Evolutionary conservation across 176 grass and related monocot genomes (phyloP).

Genomic region (Paspalum notatum): DNA sequence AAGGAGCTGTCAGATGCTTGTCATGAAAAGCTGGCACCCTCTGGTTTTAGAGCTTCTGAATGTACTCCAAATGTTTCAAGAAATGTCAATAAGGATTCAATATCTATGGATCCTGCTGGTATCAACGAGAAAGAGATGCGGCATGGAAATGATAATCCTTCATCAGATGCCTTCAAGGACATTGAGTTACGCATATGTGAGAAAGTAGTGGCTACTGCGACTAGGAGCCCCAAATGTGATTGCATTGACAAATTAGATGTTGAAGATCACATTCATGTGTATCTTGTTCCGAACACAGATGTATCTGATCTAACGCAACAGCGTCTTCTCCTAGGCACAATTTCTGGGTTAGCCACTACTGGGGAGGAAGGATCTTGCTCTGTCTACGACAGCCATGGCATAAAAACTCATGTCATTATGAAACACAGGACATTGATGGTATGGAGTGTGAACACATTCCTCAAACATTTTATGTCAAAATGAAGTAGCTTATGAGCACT

Average conservation of each 20-base stretch:
- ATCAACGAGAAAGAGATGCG: slow-evolving; percentile 37
- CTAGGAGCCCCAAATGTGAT: slow-evolving; percentile 64
- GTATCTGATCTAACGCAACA: slow-evolving; percentile 41
- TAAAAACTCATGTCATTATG: slow-evolving; percentile 82
- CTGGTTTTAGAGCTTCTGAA: slow-evolving; percentile 20
- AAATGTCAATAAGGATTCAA: slow-evolving; percentile 26
- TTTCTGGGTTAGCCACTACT: slow-evolving; percentile 73
- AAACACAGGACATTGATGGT: slow-evolving; percentile 94
- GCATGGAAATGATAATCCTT: slow-evolving; percentile 8
- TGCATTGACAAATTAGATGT: slow-evolving; percentile 51
- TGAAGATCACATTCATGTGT: slow-evolving; percentile 96
- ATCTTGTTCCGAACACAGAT: slow-evolving; percentile 52
- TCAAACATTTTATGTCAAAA: background rate
- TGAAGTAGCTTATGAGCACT: background rate
- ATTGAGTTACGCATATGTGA: slow-evolving; percentile 80
- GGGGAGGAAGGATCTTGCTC: slow-evolving; percentile 91
- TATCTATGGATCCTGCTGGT: slow-evolving; percentile 19
- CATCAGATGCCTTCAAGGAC: slow-evolving; percentile 72
- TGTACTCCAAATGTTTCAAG: slow-evolving; percentile 31
- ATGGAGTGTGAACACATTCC: slow-evolving; percentile 8
- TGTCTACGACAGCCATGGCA: slow-evolving; percentile 58
- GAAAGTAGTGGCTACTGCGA: slow-evolving; percentile 75
- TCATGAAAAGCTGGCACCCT: slow-evolving; percentile 47
- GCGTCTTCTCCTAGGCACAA: slow-evolving; percentile 61
- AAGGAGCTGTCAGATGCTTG: slow-evolving; percentile 54